Base-by-base conservation (phyloP, 257 asterid species). In the Anisodus acutangulus region DNA sequence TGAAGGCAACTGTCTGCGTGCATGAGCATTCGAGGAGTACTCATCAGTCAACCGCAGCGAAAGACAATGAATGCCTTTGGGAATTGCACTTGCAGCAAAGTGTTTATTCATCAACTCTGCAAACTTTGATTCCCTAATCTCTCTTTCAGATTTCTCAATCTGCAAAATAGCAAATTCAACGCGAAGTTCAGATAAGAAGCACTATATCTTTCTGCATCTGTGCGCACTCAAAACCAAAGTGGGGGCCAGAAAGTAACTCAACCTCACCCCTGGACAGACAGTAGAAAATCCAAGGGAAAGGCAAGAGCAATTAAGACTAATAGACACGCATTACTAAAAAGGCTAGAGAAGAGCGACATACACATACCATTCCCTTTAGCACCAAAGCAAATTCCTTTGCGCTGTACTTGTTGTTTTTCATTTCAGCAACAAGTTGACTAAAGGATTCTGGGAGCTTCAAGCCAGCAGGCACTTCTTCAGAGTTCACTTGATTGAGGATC, bases 61-160 rank as follows among this genome's bases (percentile, higher is more conserved):
- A 85, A 97, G 97, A 86, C 98, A 95, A 86, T 97, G 93, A 89
- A 97, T 92, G 90, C 95, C 91, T 86, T 92, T 94, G 7, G 99
- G 99, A 88, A 96, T 91, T 58, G 98, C 90, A 92, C 97, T 93
- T 87, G 99, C 99, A 4, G 99, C 99, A 82, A 93, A 94, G 87
- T 96, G 98, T 85, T 91, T 94, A 85, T 94, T 94, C 89, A 90
- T 92, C 78, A 96, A 88, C 91, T 96, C 98, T 5, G 98, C 92
- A 6, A 96, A 93, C 90, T 91, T 93, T 41, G 97, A 89, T 80
- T 90, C 93, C 91, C 92, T 93, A 41, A 94, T 92, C 86, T 96
- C 98, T 89, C 91, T 92, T 88, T 95, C 99, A 84, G 85, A 90
- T 84, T 87, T 89, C 83, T 90, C 94, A 91, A 90, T 86, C 98